Conservation (phyloP, 2,329 filamentous ascomycete species). For the Mollisia scopiformis region DNA sequence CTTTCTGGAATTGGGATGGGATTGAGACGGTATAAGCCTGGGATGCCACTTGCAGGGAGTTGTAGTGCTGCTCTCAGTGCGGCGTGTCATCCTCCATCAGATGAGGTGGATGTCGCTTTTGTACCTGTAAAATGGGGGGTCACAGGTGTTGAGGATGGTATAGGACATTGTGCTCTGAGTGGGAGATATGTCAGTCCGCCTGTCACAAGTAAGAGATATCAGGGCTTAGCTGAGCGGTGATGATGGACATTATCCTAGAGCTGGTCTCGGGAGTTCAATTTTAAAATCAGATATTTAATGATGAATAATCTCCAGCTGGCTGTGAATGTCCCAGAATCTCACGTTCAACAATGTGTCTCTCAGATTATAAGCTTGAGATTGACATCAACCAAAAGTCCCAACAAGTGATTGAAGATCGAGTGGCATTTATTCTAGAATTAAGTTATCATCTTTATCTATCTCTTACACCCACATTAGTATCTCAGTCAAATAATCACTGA, state of each 20-base stretch:
- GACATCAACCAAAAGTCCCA: too few species aligned
- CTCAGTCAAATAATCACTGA: too few species aligned
- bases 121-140: conserved; percentile 23
- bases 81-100: conserved; percentile 18
- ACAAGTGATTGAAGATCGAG: too few species aligned
- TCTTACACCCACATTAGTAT: too few species aligned
- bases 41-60: conserved; percentile 24
- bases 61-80: conserved; percentile 28
- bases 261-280: neutral
- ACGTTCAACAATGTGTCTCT: too few species aligned
- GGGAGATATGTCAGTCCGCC: conserved; percentile 22
- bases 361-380: too few species aligned
- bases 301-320: too few species aligned
- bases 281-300: too few species aligned
- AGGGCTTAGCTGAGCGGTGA: neutral
- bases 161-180: conserved; percentile 26
- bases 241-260: neutral
- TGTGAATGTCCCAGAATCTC: too few species aligned
- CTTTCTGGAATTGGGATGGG: conserved; percentile 18
- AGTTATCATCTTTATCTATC: too few species aligned
- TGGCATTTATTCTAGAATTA: too few species aligned
- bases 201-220: conserved; percentile 13
- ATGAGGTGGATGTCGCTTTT: conserved; percentile 18
- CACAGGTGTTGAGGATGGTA: conserved; percentile 12
- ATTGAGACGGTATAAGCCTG: conserved; percentile 13